phyloP scores from a whole-genome alignment of 2,329 filamentous ascomycete genomes.

The Fusarium sulawesiense region DNA sequence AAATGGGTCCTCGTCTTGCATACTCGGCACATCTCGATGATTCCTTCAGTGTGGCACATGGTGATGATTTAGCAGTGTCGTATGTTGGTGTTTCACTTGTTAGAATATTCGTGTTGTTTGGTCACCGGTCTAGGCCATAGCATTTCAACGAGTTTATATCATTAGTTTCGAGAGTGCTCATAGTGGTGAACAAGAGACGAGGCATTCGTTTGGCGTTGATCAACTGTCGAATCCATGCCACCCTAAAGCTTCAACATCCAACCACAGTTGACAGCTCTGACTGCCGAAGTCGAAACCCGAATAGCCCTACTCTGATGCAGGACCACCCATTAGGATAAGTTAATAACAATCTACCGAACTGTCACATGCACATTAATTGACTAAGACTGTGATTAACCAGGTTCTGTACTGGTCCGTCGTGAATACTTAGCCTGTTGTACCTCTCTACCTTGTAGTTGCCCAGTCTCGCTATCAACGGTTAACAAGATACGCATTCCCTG shows the following conservation, averaged over 20 bases:
- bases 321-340: constrained; percentile 9
- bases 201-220: neutral
- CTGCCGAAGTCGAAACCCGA: constrained; percentile 19
- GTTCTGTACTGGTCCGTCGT: neutral
- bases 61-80: neutral
- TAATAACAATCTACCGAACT: constrained; percentile 5
- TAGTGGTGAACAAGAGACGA: neutral
- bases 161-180: neutral
- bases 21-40: neutral
- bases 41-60: neutral
- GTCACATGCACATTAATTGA: neutral
- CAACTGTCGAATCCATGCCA: neutral
- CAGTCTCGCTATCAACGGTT: constrained; percentile 1
- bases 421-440: constrained; percentile 6
- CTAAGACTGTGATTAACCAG: neutral
- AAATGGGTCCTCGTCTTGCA: too few species aligned
- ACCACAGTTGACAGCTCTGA: constrained; percentile 4
- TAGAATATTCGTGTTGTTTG: neutral
- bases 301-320: constrained; percentile 8
- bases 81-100: neutral
- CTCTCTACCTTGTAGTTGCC: neutral
- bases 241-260: neutral
- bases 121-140: neutral
- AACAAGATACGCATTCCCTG: neutral
- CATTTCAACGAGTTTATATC: neutral